Evolutionary conservation across 176 grass and related monocot species (phyloP).

Genomic region (Themeda triandra): DNA sequence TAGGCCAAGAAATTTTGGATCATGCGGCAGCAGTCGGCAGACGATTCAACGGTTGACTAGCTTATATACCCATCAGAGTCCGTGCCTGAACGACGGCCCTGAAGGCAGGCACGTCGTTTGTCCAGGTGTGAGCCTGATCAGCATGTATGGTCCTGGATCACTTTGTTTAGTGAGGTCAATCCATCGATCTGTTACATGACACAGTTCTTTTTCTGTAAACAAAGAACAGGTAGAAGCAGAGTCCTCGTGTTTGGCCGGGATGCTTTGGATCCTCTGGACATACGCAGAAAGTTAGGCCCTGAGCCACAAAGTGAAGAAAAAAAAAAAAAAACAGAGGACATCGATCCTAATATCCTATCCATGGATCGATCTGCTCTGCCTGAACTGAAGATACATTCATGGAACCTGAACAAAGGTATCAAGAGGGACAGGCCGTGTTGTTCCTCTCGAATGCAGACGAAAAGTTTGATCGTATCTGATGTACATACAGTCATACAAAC

Average conservation of each 20-base stretch:
- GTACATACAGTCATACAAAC: too few species aligned
- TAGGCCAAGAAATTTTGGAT: constrained; percentile 30
- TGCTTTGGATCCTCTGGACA: constrained; percentile 7
- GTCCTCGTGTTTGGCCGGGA: constrained; percentile 36
- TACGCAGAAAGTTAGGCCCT: constrained; percentile 43
- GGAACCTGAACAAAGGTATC: background rate
- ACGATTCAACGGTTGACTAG: constrained; percentile 4
- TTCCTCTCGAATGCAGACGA: background rate
- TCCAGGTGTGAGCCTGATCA: constrained; percentile 15
- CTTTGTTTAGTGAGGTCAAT: constrained; percentile 23
- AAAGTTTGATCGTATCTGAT: too few species aligned
- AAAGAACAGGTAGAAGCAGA: background rate
- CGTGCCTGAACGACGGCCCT: background rate
- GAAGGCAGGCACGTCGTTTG: background rate
- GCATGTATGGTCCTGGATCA: background rate
- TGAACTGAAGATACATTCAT: background rate
- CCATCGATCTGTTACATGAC: background rate
- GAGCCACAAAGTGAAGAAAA: background rate
- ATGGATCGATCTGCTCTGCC: background rate
- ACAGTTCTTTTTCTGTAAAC: background rate
- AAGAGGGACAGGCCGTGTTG: background rate
- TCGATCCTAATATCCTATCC: background rate
- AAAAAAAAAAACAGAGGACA: background rate
- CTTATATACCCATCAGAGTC: background rate
- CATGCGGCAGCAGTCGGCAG: background rate